Evolutionary conservation across 208 protist genomes (phyloP), one percentile per base, ranked within the genome.

Genomic region (Novymonas esmeraldas): DNA sequence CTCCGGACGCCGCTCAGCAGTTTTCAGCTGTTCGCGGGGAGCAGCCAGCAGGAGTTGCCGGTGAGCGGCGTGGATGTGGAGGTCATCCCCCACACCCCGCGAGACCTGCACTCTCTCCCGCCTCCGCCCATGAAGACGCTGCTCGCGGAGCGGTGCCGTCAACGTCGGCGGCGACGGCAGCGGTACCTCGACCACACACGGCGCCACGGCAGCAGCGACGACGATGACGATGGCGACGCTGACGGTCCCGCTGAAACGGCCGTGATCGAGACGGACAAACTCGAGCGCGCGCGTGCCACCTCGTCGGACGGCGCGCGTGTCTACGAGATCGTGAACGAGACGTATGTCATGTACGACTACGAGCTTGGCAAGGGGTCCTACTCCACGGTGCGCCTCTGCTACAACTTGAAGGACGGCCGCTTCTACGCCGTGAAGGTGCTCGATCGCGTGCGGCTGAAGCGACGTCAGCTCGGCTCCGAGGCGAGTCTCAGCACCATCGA

Each of bases 361-460:
- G 68, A 73, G 41, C 81, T 92, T 29, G 86, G 82, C 36, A 69
- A 64, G 3, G 82, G 86, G n/a, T 89, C 86, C 41, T 87, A 76
- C 73, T 82, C 80, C 16, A 71, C 74, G n/a, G 87, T 94, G 50
- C 59, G 86, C n/a, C 63, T 94, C 5, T 79, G 63, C 56, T 84
- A 91, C 48, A 76, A 77, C 50, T 34, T 86, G 11, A 45, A 65
- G 36, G 76, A 87, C n/a, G 26, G 67, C 6, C 48, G 46, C 50
- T 87, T 79, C 60, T 90, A 85, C 65, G 88, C 85, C 0, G 67
- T 82, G 34, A 92, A 91, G 55, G 70, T 92, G n/a, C 46, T 90
- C 4, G 69, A 87, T 59, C 67, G 78, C 26, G 57, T 52, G 20
- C 73, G 56, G 16, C 56, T 89, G 45, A 73, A 78, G 52, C 57